Percentiles rank a stretch among this genome's conserved stretches.
These are phyloP conservation scores for Sporothrix phasma DNA, from an alignment of 2,329 filamentous ascomycete species.

Conservation along the genomic window DNA sequence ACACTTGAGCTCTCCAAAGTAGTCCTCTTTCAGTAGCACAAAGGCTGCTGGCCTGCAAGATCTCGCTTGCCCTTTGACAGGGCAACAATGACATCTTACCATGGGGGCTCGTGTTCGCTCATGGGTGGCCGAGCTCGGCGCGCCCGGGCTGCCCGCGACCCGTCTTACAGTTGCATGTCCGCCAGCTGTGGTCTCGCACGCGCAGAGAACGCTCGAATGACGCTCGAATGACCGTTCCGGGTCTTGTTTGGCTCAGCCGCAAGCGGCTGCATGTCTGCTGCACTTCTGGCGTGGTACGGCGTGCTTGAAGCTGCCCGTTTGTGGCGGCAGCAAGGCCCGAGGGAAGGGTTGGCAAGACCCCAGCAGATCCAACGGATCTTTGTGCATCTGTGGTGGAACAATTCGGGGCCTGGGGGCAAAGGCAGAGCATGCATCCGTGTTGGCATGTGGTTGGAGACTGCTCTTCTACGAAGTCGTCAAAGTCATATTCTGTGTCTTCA, in stretches of 20 bases:
- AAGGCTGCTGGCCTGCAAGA: not conserved
- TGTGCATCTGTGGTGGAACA: conserved; percentile 12
- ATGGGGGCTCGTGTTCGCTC: not conserved
- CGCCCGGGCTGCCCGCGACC: not conserved
- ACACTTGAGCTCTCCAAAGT: not conserved
- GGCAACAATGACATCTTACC: not conserved
- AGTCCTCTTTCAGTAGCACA: not conserved
- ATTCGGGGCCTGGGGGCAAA: not conserved
- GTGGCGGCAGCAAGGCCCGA: not conserved
- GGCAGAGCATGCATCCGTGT: not conserved
- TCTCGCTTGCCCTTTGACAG: not conserved
- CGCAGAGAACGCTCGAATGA: not conserved
- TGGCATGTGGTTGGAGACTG: not conserved
- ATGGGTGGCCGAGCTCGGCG: not conserved
- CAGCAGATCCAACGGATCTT: conserved; percentile 6
- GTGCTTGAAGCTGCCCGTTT: not conserved
- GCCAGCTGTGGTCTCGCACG: not conserved
- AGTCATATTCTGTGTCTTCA: not conserved
- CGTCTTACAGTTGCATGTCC: not conserved
- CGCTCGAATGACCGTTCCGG: too few species aligned
- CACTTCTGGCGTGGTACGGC: not conserved
- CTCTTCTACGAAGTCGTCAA: too few species aligned
- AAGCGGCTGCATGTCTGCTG: not conserved
- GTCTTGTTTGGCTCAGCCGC: not conserved
- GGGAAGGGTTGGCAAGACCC: not conserved